Conservation (phyloP, 768 basidiomycete genomes). For the Macrolepiota albuminosa region DNA sequence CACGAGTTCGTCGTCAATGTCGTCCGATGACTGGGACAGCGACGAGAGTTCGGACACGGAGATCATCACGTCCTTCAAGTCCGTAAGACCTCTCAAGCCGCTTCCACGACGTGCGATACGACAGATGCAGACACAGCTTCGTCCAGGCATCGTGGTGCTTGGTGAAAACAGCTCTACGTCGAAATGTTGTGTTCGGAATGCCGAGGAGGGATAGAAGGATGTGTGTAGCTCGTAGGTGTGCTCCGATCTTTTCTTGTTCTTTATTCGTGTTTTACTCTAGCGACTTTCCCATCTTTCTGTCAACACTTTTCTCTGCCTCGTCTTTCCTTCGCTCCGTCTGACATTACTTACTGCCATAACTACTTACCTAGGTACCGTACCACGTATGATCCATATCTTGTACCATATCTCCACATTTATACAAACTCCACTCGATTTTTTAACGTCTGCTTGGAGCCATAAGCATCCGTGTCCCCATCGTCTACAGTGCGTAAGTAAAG, state of each 20-base stretch:
- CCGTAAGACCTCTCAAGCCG: slow-evolving; percentile 21
- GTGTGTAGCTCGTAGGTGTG: background rate
- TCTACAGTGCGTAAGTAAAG: too few species aligned
- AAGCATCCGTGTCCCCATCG: background rate
- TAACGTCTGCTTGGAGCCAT: background rate
- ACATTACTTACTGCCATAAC: background rate
- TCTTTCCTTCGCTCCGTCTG: background rate
- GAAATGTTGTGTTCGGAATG: background rate
- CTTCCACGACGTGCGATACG: background rate
- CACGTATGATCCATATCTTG: background rate
- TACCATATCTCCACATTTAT: background rate
- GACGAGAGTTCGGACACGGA: slow-evolving; percentile 32
- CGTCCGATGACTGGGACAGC: slow-evolving; percentile 23
- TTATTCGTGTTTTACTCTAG: background rate
- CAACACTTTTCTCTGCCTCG: background rate
- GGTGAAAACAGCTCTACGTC: background rate
- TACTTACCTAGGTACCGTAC: background rate
- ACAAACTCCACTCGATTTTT: background rate
- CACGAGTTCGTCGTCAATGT: slow-evolving; percentile 7
- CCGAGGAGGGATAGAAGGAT: background rate
- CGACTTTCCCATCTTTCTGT: background rate
- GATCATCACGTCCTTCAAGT: slow-evolving; percentile 36
- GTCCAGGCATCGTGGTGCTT: background rate
- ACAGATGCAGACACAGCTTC: background rate
- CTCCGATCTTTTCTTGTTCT: background rate